Evolutionary conservation across 1,284 basidiomycete species (phyloP).

Genomic region (Tetrapyrgos nigripes): DNA sequence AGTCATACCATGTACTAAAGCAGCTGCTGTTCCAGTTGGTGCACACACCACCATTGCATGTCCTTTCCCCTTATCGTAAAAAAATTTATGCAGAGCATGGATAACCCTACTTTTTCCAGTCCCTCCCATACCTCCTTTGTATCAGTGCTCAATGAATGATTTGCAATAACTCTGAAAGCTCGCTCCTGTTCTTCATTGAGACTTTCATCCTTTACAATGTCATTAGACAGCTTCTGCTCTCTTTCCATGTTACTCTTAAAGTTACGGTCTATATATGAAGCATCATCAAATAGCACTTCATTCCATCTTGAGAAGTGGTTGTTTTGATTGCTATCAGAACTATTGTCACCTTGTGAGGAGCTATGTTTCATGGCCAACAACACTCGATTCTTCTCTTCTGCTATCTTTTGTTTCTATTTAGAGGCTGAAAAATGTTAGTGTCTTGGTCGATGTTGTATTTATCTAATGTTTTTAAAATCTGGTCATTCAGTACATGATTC

Average conservation of each 20-base stretch:
- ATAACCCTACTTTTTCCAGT: slow-evolving; percentile 43
- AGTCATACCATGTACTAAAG: not conserved
- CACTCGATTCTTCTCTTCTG: too few relatives aligned
- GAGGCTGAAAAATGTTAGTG: too few relatives aligned
- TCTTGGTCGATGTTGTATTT: too few relatives aligned
- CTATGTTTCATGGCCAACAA: too few relatives aligned
- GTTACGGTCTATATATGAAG: not conserved
- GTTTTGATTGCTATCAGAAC: not conserved
- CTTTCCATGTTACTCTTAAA: not conserved
- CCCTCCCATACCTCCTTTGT: slow-evolving; percentile 35
- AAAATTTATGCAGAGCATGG: slow-evolving; percentile 25
- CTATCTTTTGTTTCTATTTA: too few relatives aligned
- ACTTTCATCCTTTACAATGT: not conserved
- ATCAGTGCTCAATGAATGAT: slow-evolving; percentile 22
- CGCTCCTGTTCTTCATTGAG: slow-evolving; percentile 24
- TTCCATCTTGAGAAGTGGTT: not conserved
- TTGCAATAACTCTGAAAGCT: slow-evolving; percentile 34
- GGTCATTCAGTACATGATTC: too few relatives aligned
- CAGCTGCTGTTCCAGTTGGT: not conserved
- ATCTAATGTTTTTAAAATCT: too few relatives aligned
- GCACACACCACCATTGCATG: not conserved
- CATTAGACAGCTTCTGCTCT: not conserved
- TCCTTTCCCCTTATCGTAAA: not conserved
- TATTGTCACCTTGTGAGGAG: too few relatives aligned
- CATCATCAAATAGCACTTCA: not conserved